Evolutionary conservation across 352 stramenopile species (phyloP).

Genomic region (Phytophthora sp.): DNA sequence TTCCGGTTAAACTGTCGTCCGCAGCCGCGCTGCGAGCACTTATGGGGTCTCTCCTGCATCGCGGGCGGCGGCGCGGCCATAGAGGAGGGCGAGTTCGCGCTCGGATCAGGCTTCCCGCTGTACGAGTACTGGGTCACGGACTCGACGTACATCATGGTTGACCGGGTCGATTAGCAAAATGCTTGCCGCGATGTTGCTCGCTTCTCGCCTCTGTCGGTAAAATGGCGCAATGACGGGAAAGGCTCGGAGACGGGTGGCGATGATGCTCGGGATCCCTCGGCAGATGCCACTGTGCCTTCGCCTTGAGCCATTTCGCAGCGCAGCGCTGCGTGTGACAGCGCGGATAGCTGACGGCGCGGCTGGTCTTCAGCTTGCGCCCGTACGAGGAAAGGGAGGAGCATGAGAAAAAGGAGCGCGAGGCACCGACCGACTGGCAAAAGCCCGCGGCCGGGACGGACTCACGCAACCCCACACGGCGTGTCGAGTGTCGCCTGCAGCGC

Average conservation of each 20-base stretch:
- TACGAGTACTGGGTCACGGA: conserved; percentile 18
- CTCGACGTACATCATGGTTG: conserved; percentile 27
- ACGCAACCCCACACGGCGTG: not conserved
- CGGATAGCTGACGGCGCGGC: conserved; percentile 5
- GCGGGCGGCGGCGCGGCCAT: not conserved
- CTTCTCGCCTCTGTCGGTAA: not conserved
- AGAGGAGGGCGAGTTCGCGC: conserved; percentile 11
- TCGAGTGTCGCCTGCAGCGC: too few relatives aligned
- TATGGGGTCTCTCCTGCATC: conserved; percentile 16
- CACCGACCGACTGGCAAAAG: conserved; percentile 23
- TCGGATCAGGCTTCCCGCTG: conserved; percentile 1
- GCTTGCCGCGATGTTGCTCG: not conserved
- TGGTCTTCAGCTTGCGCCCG: conserved; percentile 20
- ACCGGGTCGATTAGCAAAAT: conserved; percentile 23
- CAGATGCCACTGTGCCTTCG: conserved; percentile 19
- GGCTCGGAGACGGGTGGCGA: conserved; percentile 12
- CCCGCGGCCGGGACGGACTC: too few relatives aligned
- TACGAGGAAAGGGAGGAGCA: conserved; percentile 6
- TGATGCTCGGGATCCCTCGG: conserved; percentile 17
- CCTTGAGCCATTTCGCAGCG: conserved; percentile 29
- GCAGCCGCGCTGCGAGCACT: conserved; percentile 30
- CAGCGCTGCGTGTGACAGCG: conserved; percentile 20
- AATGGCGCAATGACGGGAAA: conserved; percentile 30
- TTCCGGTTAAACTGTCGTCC: conserved; percentile 45
- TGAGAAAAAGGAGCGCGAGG: conserved; percentile 7